Conservation (phyloP, 106 monocot species). For the Acanthochlamys bracteata region DNA sequence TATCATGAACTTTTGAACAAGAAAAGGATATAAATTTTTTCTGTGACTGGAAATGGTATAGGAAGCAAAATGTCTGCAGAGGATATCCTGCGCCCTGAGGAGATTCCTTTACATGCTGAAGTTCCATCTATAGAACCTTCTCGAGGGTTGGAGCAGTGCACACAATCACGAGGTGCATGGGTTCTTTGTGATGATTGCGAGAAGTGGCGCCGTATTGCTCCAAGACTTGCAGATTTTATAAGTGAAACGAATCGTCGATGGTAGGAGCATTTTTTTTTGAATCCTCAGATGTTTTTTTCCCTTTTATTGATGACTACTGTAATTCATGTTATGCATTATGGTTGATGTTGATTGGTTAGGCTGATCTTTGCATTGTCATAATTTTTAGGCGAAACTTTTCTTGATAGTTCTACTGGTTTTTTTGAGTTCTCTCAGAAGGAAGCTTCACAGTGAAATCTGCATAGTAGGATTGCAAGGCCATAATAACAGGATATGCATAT, state of each 20-base stretch:
- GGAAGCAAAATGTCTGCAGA: slow-evolving; percentile 12
- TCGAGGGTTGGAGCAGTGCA: slow-evolving; percentile 15
- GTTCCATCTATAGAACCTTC: slow-evolving; percentile 9
- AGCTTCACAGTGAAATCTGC: too few relatives aligned
- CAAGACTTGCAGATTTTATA: slow-evolving; percentile 63
- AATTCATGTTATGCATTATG: too few relatives aligned
- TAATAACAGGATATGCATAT: too few relatives aligned
- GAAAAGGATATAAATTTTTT: not conserved
- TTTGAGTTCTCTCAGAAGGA: too few relatives aligned
- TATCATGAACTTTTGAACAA: not conserved
- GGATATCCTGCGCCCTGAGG: slow-evolving; percentile 11
- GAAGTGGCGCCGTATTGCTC: slow-evolving; percentile 88
- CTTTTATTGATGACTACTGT: too few relatives aligned
- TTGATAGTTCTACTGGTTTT: too few relatives aligned
- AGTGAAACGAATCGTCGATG: slow-evolving; percentile 66
- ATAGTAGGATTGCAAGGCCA: too few relatives aligned
- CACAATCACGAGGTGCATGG: slow-evolving; percentile 60
- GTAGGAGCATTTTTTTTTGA: slow-evolving; percentile 21
- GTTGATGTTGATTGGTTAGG: too few relatives aligned
- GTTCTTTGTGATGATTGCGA: slow-evolving; percentile 82
- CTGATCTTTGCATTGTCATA: too few relatives aligned
- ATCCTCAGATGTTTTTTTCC: too few relatives aligned
- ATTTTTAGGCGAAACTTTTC: too few relatives aligned
- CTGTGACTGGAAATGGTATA: slow-evolving; percentile 16
- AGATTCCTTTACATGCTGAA: slow-evolving; percentile 12